Base-by-base conservation (phyloP, 2,329 filamentous ascomycete genomes). In the Bipolaris bicolor region DNA sequence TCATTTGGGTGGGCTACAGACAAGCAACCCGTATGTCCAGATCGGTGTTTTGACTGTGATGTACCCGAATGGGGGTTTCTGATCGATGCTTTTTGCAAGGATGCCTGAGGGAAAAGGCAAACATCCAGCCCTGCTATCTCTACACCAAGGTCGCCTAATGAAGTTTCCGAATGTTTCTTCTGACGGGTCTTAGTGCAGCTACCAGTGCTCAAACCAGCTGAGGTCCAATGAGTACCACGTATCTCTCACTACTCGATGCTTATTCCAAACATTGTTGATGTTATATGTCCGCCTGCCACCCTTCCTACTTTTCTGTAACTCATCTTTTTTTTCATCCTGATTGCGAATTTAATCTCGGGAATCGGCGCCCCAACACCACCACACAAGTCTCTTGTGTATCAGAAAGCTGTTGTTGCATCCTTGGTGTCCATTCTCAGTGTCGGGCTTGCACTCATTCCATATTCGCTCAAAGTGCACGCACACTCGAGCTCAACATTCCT, bases 351-450 rank as follows among this genome's bases (percentile, higher is more conserved):
- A 7, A 49, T 29, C 4, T 49, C 45, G 24, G 15, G 7, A 9
- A 29, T 15, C 16, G 31, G 18, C 3, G 37, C 16, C 13, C 43
- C 39, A 40, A 45, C 20, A n/a, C 18, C 31, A 20, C 43, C 3
- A 20, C 29, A 26, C 15, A 49, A 36, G 29, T 44, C 20, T 33
- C 31, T 36, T 24, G 18, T 49, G 33, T 39, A 53, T 33, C 49
- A 10, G 13, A 43, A 45, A 10, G 43, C 18, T 36, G 18, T 10
- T n/a, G 36, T 44, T 20, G 15, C 44, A 34, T 51, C 22, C 37
- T 53, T 39, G 24, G 31, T 54, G 15, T 44, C 31, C 26, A 57
- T 44, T n/a, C 10, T 54, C 33, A 15, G 5, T 39, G 18, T 54
- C 44, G 18, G 50, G 36, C 37, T 45, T 33, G 26, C 31, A 39